Evolutionary conservation across 495 filamentous ascomycete species (phyloP).

Genomic region (Cercophora scortea): DNA sequence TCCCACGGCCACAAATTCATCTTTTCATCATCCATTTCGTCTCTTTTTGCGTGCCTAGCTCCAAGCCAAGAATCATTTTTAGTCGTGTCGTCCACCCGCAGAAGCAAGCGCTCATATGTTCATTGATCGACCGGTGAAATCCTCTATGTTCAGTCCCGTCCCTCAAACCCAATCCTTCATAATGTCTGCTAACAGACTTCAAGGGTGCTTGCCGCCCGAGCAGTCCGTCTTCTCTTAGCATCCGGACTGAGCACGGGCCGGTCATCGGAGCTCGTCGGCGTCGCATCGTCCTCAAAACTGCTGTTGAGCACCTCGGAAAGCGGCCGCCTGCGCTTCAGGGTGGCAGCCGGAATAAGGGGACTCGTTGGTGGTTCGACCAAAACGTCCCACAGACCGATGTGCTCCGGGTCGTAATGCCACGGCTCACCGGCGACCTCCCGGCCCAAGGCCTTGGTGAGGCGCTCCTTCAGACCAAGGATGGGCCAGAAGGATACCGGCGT

Average conservation of each 20-base stretch:
- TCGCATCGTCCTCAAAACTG: constrained; percentile 26
- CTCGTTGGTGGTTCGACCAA: constrained; percentile 11
- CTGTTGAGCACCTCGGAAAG: constrained; percentile 21
- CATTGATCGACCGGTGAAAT: no score
- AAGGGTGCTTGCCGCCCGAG: constrained; percentile 9
- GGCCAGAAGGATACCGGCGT: constrained; percentile 37
- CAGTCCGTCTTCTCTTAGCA: constrained; percentile 24
- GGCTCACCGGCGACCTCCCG: constrained; percentile 29
- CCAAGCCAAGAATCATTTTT: no score
- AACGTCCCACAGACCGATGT: constrained; percentile 29
- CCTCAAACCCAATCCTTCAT: no score
- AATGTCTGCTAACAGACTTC: constrained; percentile 18
- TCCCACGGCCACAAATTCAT: no score
- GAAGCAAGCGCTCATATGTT: no score
- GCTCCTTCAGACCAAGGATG: constrained; percentile 39
- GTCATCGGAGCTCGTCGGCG: constrained; percentile 14
- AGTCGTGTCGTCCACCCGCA: no score
- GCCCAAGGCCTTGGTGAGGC: constrained; percentile 37
- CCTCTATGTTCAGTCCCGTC: no score
- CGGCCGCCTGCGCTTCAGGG: constrained; percentile 15
- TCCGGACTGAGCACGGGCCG: constrained; percentile 21
- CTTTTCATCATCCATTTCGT: no score
- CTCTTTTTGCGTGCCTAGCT: no score
- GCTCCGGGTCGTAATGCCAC: constrained; percentile 15
- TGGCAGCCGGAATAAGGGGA: neutral